Base-by-base conservation (phyloP, 1,284 basidiomycete genomes). In the Leccinum solheimii region DNA sequence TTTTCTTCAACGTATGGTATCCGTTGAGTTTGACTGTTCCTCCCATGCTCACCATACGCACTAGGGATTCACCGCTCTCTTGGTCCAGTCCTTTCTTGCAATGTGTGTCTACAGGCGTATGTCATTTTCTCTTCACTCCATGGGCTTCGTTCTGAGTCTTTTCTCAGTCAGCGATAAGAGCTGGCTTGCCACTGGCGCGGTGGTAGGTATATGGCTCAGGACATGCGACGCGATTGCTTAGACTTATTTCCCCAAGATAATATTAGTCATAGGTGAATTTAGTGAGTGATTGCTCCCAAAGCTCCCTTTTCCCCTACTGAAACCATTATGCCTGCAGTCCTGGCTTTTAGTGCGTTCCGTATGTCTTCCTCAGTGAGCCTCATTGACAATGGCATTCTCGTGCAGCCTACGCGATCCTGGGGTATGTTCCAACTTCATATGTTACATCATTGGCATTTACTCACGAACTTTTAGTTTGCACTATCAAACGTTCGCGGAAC, bases 221-320 rank as follows among this genome's bases (percentile, higher is more conserved):
- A 36, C 19, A 4, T 7, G 5, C 14, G n/a, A 30, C 1, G 1
- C 5, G 1, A 21, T 56, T n/a, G 8, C 56, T 72, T 9, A 69
- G 3, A 27, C 10, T 8, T 30, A 11, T 27, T 38, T 40, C 36
- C 34, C 40, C n/a, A 21, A 73, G 74, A 64, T 76, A 62, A 0
- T 21, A 8, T 64, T 87, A 14, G 80, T 86, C 26, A 50, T 80
- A 3, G 80, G 75, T 13, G 83, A 86, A 73, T 85, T 87, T 61
- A 75, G 86, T 84, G 67, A 60, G 79, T 67, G 13, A 1, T 11
- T 26, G 3, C 13, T 38, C 23, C 3, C 36, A 13, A 38, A 13
- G 5, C 9, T n/a, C 38, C 23, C 13, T 3, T 1, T n/a, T 43
- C 50, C 2, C 57, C 14, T 54, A 57, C 57, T 72, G 43, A 68